Conservation (phyloP, 2,329 filamentous ascomycete genomes). For the Dothistroma septosporum region DNA sequence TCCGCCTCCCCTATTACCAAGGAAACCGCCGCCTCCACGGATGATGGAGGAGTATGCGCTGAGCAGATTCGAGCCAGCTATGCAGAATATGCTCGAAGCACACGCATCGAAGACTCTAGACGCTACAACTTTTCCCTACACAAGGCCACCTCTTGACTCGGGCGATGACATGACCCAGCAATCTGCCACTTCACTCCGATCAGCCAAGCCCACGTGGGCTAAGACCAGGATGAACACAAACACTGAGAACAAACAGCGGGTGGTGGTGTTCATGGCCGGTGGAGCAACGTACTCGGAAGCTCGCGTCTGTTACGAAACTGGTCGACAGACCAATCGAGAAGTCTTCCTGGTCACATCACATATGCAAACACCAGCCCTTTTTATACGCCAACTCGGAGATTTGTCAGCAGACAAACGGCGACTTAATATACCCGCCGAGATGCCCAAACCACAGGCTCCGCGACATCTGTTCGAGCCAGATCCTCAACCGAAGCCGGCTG, state of each 20-base stretch:
- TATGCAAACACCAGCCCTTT: slow-evolving; percentile 83
- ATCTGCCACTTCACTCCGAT: slow-evolving; percentile 64
- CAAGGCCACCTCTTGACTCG: slow-evolving; percentile 56
- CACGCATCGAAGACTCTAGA: slow-evolving; percentile 43
- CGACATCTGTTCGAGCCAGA: slow-evolving; percentile 79
- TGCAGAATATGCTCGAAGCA: slow-evolving; percentile 83
- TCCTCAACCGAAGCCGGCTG: slow-evolving; percentile 50
- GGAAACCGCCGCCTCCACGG: slow-evolving; percentile 55
- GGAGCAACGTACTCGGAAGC: slow-evolving; percentile 92
- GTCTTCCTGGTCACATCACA: slow-evolving; percentile 87
- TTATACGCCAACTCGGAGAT: slow-evolving; percentile 76
- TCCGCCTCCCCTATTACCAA: slow-evolving; percentile 65
- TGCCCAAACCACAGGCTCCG: slow-evolving; percentile 75
- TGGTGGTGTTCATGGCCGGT: slow-evolving; percentile 92
- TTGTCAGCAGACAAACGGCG: slow-evolving; percentile 69
- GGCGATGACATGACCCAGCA: slow-evolving; percentile 55
- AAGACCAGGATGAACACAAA: slow-evolving; percentile 62
- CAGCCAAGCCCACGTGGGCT: slow-evolving; percentile 93
- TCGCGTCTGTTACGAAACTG: slow-evolving; percentile 82
- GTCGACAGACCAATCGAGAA: slow-evolving; percentile 68
- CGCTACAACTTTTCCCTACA: slow-evolving; percentile 45
- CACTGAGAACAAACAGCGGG: slow-evolving; percentile 78
- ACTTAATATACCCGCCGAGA: slow-evolving; percentile 76
- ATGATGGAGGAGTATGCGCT: slow-evolving; percentile 73
- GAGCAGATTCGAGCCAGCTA: slow-evolving; percentile 76